A percentile compares a stretch with the other conserved stretches of the same genome.
Evolutionary conservation across 148 eudicot species (phyloP).

Genomic region (Linanthus parryae): DNA sequence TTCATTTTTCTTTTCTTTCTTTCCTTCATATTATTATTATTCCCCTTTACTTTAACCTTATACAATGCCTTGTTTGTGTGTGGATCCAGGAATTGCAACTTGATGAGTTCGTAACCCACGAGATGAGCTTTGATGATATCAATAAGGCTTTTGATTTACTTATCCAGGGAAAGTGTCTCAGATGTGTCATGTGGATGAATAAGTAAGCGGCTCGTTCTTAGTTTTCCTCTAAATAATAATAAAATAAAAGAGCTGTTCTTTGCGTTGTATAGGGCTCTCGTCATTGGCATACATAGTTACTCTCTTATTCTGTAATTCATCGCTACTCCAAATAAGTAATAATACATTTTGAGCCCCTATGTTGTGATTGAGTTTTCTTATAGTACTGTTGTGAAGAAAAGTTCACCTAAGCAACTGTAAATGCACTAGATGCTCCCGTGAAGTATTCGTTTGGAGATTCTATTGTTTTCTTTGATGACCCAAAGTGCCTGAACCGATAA

Average conservation of each 20-base stretch:
- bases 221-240: not conserved
- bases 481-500: slow-evolving; percentile 31
- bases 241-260: not conserved
- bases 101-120: slow-evolving; percentile 70
- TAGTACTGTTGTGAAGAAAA: no score
- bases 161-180: slow-evolving; percentile 51
- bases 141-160: slow-evolving; percentile 76
- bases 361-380: no score
- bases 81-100: slow-evolving; percentile 67
- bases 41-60: no score
- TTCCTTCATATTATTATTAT: no score
- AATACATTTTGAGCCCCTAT: no score
- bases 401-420: no score
- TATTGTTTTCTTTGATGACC: slow-evolving; percentile 22
- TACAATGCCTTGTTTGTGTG: no score
- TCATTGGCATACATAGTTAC: not conserved
- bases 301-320: not conserved
- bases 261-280: not conserved
- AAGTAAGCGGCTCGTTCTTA: slow-evolving; percentile 4
- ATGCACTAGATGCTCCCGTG: slow-evolving; percentile 35
- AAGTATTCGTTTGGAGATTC: slow-evolving; percentile 14
- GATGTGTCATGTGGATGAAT: slow-evolving; percentile 81
- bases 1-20: no score
- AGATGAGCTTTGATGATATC: slow-evolving; percentile 62
- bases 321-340: slow-evolving; percentile 8